A percentile compares a stretch with the other conserved stretches of the same genome.
These are phyloP conservation scores for Mycena epipterygia DNA, from an alignment of 768 basidiomycete species.

Conservation along the genomic window DNA sequence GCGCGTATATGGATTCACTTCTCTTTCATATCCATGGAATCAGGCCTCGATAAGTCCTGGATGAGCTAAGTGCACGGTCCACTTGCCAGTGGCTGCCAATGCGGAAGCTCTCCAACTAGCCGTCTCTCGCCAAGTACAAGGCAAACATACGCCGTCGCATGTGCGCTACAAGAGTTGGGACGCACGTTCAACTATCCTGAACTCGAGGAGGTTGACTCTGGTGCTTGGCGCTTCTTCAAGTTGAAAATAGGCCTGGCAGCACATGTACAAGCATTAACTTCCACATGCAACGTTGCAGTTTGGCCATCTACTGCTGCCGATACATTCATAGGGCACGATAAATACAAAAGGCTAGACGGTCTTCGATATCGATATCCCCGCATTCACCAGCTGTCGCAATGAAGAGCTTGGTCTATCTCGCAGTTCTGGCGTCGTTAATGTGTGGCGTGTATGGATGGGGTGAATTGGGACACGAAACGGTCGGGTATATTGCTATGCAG, in stretches of 20 bases:
- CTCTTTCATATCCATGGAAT: no score
- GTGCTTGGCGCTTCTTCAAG: background rate
- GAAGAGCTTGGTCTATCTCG: conserved; percentile 5
- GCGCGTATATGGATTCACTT: no score
- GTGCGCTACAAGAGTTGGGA: background rate
- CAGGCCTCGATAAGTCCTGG: no score
- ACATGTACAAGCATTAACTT: background rate
- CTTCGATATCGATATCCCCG: background rate
- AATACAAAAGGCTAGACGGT: background rate
- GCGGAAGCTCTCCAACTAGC: background rate
- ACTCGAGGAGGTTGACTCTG: no score
- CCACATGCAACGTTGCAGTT: conserved; percentile 11
- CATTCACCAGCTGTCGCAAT: background rate
- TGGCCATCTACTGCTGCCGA: background rate
- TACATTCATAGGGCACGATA: background rate
- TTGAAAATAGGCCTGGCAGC: background rate
- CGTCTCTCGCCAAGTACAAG: background rate
- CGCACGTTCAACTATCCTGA: conserved; percentile 14
- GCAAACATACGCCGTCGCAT: background rate
- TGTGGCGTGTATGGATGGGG: conserved; percentile 52
- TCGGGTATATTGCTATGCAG: conserved; percentile 62
- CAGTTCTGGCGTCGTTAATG: background rate
- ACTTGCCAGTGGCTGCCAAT: background rate
- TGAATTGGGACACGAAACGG: conserved; percentile 57
- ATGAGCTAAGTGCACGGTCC: no score